phyloP scores from a whole-genome alignment of 139 green algal species.

The Chlorella ohadii region DNA sequence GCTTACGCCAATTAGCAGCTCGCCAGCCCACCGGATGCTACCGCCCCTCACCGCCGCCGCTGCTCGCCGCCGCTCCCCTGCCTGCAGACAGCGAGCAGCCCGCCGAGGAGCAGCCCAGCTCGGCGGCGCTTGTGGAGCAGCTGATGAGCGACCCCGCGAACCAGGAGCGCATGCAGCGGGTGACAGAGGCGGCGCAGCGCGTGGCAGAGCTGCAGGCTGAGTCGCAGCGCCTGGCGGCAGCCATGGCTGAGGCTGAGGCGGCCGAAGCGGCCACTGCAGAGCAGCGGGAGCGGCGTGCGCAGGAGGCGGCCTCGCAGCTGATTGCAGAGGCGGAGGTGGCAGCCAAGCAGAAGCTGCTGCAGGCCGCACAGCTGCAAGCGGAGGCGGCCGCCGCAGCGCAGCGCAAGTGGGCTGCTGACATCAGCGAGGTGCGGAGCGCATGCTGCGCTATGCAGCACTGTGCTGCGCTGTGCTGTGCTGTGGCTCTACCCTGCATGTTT shows the following conservation, averaged over 20 bases:
- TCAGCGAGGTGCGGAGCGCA: background rate
- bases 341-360: conserved; percentile 5
- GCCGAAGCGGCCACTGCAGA: background rate
- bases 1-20: too few relatives aligned
- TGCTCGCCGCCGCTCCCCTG: too few relatives aligned
- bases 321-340: conserved; percentile 74
- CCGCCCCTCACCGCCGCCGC: too few relatives aligned
- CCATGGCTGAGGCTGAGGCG: conserved; percentile 17
- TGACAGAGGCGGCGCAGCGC: conserved; percentile 62
- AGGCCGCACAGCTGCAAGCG: conserved; percentile 14
- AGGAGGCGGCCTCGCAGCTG: background rate
- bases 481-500: too few relatives aligned
- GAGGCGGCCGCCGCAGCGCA: background rate
- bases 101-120: background rate
- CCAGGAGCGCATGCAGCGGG: background rate
- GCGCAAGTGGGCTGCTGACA: conserved; percentile 10
- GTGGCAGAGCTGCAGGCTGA: conserved; percentile 62
- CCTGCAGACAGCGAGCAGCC: too few relatives aligned
- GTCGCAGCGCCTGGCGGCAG: conserved; percentile 25
- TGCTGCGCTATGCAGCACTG: too few relatives aligned
- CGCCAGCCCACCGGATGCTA: too few relatives aligned
- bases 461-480: too few relatives aligned
- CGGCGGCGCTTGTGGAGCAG: background rate
- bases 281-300: background rate
- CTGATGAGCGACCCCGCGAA: conserved; percentile 18